Evolutionary conservation across 176 grass and related monocot genomes (phyloP).

Genomic region (Elymus sibiricus): DNA sequence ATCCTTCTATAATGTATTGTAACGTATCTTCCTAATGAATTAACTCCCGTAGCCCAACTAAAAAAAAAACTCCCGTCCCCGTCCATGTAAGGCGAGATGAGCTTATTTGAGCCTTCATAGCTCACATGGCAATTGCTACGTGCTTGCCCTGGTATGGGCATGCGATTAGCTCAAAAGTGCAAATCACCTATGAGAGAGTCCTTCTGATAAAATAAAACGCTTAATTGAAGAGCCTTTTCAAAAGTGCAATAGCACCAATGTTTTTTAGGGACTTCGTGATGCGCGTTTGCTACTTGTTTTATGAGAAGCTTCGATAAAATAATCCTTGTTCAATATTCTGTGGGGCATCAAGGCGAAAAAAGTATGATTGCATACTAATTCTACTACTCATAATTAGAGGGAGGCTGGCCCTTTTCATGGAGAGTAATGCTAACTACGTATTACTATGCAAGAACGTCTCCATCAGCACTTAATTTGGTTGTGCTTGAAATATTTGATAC

Average conservation of each 20-base stretch:
- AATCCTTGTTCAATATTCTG: conserved; percentile 39
- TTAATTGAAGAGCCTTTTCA: conserved; percentile 27
- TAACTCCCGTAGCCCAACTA: not conserved
- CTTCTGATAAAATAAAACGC: conserved; percentile 14
- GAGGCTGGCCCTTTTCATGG: not conserved
- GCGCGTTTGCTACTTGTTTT: conserved; percentile 36
- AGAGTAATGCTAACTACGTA: not conserved
- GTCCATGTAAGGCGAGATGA: conserved; percentile 1
- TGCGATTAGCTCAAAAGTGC: conserved; percentile 36
- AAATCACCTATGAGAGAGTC: conserved; percentile 32
- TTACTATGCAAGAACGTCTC: not conserved
- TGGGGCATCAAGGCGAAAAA: conserved; percentile 25
- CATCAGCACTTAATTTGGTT: not conserved
- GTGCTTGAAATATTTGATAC: not conserved
- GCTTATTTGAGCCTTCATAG: conserved; percentile 29
- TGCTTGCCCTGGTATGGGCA: conserved; percentile 31
- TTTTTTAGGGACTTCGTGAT: conserved; percentile 44
- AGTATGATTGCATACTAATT: conserved; percentile 27
- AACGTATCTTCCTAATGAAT: not conserved
- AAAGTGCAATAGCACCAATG: conserved; percentile 21
- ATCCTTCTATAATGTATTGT: not conserved
- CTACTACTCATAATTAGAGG: conserved; percentile 16
- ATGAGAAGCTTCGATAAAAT: conserved; percentile 38
- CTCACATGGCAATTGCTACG: conserved; percentile 38
- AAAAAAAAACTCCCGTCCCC: not conserved